A percentile compares a stretch with the other conserved stretches of the same genome.
Conservation (phyloP, 805 yeast genomes). For the Metschnikowia sp. region DNA sequence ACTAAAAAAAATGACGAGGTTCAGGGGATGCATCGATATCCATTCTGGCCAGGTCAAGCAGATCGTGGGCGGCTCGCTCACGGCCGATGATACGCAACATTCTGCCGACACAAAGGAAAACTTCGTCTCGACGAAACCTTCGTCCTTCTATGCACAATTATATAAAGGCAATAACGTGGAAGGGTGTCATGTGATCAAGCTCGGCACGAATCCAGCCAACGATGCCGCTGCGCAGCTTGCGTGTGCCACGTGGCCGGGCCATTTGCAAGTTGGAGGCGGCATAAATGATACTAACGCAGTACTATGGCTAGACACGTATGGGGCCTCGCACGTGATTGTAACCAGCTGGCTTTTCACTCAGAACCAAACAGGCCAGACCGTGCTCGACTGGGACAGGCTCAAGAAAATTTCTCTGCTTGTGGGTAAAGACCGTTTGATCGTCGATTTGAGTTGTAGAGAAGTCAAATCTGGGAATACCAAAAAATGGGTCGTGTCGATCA, state of each 20-base stretch:
- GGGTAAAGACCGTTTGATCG: constrained; percentile 67
- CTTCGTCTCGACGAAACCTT: constrained; percentile 71
- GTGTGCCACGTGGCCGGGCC: constrained; percentile 64
- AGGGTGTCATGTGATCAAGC: constrained; percentile 91
- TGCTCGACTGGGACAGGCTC: constrained; percentile 50
- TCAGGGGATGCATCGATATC: constrained; percentile 92
- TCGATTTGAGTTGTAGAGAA: constrained; percentile 82
- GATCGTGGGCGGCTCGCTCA: constrained; percentile 90
- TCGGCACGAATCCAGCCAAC: constrained; percentile 73
- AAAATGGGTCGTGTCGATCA: constrained; percentile 93
- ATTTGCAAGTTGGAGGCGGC: constrained; percentile 91
- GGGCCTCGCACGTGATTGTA: constrained; percentile 86
- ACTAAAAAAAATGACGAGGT: constrained; percentile 61
- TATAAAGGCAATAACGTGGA: constrained; percentile 55
- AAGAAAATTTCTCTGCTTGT: constrained; percentile 47
- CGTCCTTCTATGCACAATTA: constrained; percentile 70
- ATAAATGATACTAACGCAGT: constrained; percentile 71
- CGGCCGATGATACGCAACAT: constrained; percentile 46
- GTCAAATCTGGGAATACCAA: constrained; percentile 21
- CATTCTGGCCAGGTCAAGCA: constrained; percentile 96
- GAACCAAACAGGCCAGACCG: constrained; percentile 39
- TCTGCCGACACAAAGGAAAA: constrained; percentile 44
- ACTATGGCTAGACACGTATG: constrained; percentile 63
- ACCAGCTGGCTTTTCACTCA: constrained; percentile 88
- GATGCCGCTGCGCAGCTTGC: constrained; percentile 83